These are phyloP conservation scores for Cyclotella baltica DNA, from an alignment of 108 stramenopile species.

Conservation along the genomic window DNA sequence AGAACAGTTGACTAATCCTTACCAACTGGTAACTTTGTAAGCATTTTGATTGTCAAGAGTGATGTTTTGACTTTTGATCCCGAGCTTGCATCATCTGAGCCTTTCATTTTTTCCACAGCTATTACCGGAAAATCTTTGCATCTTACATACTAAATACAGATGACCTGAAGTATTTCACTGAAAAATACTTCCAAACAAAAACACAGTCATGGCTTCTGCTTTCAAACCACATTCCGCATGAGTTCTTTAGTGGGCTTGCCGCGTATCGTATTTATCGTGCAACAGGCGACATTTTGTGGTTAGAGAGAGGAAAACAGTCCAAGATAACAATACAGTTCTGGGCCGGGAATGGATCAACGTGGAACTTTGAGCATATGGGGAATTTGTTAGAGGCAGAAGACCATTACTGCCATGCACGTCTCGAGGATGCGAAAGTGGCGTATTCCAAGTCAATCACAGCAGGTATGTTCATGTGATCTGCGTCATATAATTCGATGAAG, in stretches of 20 bases:
- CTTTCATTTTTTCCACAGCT: neutral
- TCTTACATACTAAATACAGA: neutral
- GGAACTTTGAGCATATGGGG: conserved; percentile 31
- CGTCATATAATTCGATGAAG: no score
- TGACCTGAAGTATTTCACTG: neutral
- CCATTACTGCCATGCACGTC: neutral
- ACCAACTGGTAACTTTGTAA: no score
- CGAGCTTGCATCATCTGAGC: neutral
- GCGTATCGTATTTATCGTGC: conserved; percentile 15
- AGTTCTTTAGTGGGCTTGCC: conserved; percentile 3
- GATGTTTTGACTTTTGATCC: neutral
- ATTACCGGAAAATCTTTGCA: neutral
- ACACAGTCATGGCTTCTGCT: neutral
- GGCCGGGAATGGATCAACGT: conserved; percentile 2
- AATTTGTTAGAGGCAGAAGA: conserved; percentile 27
- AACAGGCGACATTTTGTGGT: neutral
- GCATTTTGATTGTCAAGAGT: neutral
- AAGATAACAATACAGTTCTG: conserved; percentile 10
- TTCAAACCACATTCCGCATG: neutral
- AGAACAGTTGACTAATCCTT: no score
- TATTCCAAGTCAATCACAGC: conserved; percentile 26
- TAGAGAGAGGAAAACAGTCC: neutral
- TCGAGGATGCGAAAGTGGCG: neutral
- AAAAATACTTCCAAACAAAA: neutral
- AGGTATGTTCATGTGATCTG: no score